Percentiles rank a stretch among this genome's conserved stretches.
Evolutionary conservation across 768 basidiomycete species (phyloP).

Genomic region (Rhodotorula graminis): DNA sequence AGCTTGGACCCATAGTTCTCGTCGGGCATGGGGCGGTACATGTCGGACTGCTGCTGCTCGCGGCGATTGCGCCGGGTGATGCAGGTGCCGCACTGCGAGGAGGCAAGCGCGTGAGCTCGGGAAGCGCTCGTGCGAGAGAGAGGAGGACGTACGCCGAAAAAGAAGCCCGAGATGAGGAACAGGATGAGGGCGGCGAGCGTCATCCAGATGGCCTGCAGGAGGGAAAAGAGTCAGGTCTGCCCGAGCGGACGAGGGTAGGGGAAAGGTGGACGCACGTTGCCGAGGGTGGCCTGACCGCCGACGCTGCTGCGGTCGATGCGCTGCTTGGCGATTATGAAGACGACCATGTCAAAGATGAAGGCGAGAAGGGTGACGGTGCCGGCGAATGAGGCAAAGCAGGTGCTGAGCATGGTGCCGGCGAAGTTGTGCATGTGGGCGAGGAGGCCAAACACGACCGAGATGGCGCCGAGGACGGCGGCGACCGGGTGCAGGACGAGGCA

Average conservation of each 20-base stretch:
- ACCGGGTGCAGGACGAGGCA: conserved; percentile 85
- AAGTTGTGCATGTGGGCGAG: conserved; percentile 81
- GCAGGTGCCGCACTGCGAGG: conserved; percentile 29
- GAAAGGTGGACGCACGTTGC: conserved; percentile 49
- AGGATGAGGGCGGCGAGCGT: conserved; percentile 78
- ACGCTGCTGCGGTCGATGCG: conserved; percentile 58
- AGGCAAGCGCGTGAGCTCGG: neutral
- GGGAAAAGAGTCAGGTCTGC: neutral
- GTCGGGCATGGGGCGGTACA: conserved; percentile 17
- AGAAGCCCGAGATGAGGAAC: conserved; percentile 83
- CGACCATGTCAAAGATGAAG: conserved; percentile 84
- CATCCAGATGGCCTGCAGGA: conserved; percentile 68
- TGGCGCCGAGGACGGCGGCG: conserved; percentile 64
- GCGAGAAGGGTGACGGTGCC: conserved; percentile 73
- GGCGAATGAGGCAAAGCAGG: conserved; percentile 57
- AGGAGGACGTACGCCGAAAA: conserved; percentile 58
- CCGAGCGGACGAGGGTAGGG: neutral
- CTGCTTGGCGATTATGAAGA: conserved; percentile 83
- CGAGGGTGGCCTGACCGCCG: conserved; percentile 49
- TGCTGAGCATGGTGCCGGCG: conserved; percentile 52
- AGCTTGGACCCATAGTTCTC: conserved; percentile 21
- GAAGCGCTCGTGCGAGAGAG: neutral
- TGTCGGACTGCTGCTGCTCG: conserved; percentile 23
- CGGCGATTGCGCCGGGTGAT: conserved; percentile 25
- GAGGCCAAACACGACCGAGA: conserved; percentile 72